phyloP scores from a whole-genome alignment of 2,329 filamentous ascomycete genomes.

The Xylaria sp. region DNA sequence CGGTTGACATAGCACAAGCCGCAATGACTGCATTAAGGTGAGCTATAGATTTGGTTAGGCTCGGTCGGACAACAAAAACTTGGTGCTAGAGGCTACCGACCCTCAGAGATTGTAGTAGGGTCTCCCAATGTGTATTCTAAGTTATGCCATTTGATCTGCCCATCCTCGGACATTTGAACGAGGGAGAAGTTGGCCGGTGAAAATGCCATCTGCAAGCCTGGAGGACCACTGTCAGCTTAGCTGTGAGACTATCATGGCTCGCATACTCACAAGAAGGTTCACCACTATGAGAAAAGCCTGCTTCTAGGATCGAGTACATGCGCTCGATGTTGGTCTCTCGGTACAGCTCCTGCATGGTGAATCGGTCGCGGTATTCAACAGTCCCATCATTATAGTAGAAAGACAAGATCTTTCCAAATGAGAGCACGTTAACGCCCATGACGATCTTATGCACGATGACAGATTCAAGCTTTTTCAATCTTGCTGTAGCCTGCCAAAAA shows the following conservation, averaged over 20 bases:
- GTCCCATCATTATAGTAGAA: constrained; percentile 81
- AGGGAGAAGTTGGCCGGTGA: constrained; percentile 67
- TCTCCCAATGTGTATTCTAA: constrained; percentile 57
- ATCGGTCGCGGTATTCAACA: constrained; percentile 78
- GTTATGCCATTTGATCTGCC: constrained; percentile 63
- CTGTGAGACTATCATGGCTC: background rate
- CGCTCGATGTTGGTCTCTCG: constrained; percentile 67
- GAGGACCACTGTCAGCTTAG: constrained; percentile 11
- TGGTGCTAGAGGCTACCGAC: constrained; percentile 44
- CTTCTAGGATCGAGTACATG: constrained; percentile 74
- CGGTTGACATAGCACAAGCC: constrained; percentile 60
- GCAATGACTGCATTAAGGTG: constrained; percentile 65
- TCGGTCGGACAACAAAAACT: background rate
- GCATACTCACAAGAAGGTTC: constrained; percentile 65
- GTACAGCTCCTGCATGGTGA: constrained; percentile 72
- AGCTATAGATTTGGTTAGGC: constrained; percentile 45
- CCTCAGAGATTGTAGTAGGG: constrained; percentile 55
- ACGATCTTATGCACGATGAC: constrained; percentile 73
- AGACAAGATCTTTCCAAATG: constrained; percentile 73
- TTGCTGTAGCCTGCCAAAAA: constrained; percentile 30
- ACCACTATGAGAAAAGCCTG: constrained; percentile 75
- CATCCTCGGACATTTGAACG: constrained; percentile 63
- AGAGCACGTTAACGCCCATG: constrained; percentile 69
- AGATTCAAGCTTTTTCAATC: constrained; percentile 70
- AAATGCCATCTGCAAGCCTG: constrained; percentile 64